phyloP scores from a whole-genome alignment of 179 eudicot species.

The Dionaea muscipula region DNA sequence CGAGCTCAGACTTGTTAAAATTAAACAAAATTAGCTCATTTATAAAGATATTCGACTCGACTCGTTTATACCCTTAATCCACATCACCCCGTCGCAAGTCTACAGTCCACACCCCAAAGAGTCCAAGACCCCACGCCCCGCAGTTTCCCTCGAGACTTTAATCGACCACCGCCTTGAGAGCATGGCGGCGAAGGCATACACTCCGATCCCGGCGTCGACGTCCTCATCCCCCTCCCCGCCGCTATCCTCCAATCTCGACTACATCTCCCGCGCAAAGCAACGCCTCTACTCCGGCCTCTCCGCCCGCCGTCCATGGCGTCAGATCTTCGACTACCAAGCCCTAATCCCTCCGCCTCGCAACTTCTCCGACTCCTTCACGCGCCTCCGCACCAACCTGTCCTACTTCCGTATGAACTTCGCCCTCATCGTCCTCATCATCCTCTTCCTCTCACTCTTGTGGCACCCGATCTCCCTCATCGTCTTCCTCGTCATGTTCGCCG shows the following conservation, averaged over 20 bases:
- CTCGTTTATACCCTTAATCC: too few relatives aligned
- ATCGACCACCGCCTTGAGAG: background rate
- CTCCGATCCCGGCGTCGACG: slow-evolving; percentile 8
- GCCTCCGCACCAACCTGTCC: slow-evolving; percentile 19
- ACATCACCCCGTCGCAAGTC: too few relatives aligned
- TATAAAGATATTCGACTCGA: too few relatives aligned
- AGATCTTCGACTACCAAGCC: slow-evolving; percentile 19
- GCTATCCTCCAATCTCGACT: slow-evolving; percentile 7
- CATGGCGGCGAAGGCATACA: slow-evolving; percentile 5
- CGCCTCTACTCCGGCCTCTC: slow-evolving; percentile 16
- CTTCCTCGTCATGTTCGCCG: slow-evolving; percentile 29
- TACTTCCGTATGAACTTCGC: slow-evolving; percentile 38
- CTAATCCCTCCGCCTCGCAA: slow-evolving; percentile 10
- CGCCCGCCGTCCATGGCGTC: slow-evolving; percentile 25
- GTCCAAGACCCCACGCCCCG: too few relatives aligned
- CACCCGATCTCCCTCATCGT: slow-evolving; percentile 43
- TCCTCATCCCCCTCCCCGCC: background rate
- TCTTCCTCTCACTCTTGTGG: slow-evolving; percentile 36
- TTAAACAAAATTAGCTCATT: too few relatives aligned
- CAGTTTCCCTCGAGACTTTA: too few relatives aligned
- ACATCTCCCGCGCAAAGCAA: slow-evolving; percentile 20
- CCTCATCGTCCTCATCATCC: slow-evolving; percentile 23
- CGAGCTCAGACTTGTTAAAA: too few relatives aligned
- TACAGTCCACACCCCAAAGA: too few relatives aligned
- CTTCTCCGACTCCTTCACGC: slow-evolving; percentile 19